A percentile compares a stretch with the other conserved stretches of the same genome.
Conservation (phyloP, 1,284 basidiomycete genomes). For the Ganoderma sp. region DNA sequence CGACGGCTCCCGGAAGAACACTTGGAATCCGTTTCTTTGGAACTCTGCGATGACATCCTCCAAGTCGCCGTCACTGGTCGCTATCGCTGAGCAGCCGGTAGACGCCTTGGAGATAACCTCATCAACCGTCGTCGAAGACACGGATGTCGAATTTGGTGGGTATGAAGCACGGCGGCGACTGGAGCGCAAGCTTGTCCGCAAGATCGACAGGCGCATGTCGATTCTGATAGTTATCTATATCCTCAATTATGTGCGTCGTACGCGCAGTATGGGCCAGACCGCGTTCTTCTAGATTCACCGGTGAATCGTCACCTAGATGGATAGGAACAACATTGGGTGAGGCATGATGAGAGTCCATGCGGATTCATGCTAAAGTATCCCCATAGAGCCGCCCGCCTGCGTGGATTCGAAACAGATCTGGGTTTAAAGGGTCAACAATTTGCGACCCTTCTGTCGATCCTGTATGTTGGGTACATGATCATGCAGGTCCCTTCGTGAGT, state of each 20-base stretch:
- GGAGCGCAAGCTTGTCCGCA: constrained; percentile 59
- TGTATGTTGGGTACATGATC: constrained; percentile 82
- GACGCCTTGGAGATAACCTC: constrained; percentile 20
- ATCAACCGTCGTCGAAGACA: constrained; percentile 14
- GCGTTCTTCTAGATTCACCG: neutral
- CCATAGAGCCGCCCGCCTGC: constrained; percentile 64
- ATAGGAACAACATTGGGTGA: constrained; percentile 70
- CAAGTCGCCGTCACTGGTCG: constrained; percentile 18
- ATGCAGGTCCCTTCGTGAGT: constrained; percentile 82
- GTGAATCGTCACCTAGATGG: constrained; percentile 49
- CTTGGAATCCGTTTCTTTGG: no score
- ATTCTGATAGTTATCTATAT: constrained; percentile 72
- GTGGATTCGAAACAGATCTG: constrained; percentile 75
- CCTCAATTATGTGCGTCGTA: constrained; percentile 60
- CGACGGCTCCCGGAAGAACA: neutral
- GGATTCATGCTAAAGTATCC: neutral
- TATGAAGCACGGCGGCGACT: constrained; percentile 47
- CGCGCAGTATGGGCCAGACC: no score
- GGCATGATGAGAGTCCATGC: constrained; percentile 19
- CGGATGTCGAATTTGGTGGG: constrained; percentile 49
- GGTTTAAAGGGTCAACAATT: constrained; percentile 70
- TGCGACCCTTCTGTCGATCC: constrained; percentile 71
- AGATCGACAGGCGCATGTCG: constrained; percentile 67
- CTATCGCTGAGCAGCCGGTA: constrained; percentile 16
- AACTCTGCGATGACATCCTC: constrained; percentile 19